phyloP scores from a whole-genome alignment of 2,329 filamentous ascomycete genomes.

The Cercospora sp. region DNA sequence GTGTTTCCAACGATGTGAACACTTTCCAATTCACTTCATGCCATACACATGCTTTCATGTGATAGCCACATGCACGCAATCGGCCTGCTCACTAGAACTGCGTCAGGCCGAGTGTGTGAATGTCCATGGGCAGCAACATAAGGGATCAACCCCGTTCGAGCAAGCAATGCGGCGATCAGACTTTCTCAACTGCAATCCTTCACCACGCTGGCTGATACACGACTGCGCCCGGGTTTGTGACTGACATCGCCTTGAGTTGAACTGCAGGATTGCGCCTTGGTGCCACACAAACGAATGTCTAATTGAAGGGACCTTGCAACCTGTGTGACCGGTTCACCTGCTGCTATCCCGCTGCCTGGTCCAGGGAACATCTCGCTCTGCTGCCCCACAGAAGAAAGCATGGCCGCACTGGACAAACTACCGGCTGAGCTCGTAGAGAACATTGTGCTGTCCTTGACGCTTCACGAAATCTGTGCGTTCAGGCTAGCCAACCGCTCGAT shows the following conservation, averaged over 20 bases:
- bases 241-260: background rate
- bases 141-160: background rate
- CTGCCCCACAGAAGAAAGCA: background rate
- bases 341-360: background rate
- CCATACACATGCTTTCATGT: background rate
- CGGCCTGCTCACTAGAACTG: background rate
- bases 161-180: background rate
- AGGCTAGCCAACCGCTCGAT: conserved; percentile 13
- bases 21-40: background rate
- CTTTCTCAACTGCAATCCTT: background rate
- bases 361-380: background rate
- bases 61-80: background rate
- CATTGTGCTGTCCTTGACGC: background rate
- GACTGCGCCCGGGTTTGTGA: background rate
- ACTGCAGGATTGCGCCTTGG: background rate
- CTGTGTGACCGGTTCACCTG: background rate
- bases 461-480: conserved; percentile 14
- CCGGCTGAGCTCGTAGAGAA: conserved; percentile 59
- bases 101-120: background rate
- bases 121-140: background rate
- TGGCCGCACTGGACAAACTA: conserved; percentile 18
- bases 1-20: background rate
- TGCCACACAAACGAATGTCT: background rate
- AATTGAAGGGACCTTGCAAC: background rate
- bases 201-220: background rate